phyloP scores from a whole-genome alignment of 1,139 yeast species.

The Protomyces inundatus region DNA sequence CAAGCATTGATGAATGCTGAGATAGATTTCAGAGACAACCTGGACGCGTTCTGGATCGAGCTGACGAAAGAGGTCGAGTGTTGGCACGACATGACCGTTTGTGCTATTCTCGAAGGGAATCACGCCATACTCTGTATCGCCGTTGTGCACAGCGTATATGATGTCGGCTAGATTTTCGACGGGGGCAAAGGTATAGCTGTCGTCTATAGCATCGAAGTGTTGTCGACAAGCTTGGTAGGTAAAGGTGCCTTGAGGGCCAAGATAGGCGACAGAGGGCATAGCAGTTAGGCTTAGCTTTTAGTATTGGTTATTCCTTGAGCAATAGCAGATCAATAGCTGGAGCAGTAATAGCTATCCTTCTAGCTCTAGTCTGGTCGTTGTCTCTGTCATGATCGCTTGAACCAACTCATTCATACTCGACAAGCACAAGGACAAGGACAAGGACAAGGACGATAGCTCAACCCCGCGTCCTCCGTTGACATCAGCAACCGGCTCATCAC shows the following conservation, averaged over 20 bases:
- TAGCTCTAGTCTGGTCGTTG: too few species aligned
- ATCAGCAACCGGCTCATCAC: too few species aligned
- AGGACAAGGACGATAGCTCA: too few species aligned
- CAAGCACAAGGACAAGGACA: too few species aligned
- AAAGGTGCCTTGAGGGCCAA: conserved; percentile 24
- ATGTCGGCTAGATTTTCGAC: conserved; percentile 15
- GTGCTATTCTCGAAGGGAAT: conserved; percentile 93
- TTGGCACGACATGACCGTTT: conserved; percentile 84
- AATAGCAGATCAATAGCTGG: too few species aligned
- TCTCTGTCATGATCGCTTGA: too few species aligned
- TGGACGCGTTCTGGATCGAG: not conserved
- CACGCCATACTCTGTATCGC: conserved; percentile 51
- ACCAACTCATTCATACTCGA: too few species aligned
- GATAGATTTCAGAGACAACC: conserved; percentile 66
- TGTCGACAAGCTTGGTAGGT: conserved; percentile 21
- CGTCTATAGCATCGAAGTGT: not conserved
- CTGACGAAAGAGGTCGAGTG: conserved; percentile 66
- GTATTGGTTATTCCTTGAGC: too few species aligned
- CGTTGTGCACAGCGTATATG: not conserved
- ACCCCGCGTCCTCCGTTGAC: too few species aligned
- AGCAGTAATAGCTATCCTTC: too few species aligned
- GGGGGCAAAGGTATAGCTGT: not conserved
- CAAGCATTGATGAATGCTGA: conserved; percentile 73
- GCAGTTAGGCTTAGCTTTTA: too few species aligned
- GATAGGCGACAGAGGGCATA: conserved; percentile 10